phyloP scores from a whole-genome alignment of 176 grass and related monocot genomes.

The Saccharum spontaneum region DNA sequence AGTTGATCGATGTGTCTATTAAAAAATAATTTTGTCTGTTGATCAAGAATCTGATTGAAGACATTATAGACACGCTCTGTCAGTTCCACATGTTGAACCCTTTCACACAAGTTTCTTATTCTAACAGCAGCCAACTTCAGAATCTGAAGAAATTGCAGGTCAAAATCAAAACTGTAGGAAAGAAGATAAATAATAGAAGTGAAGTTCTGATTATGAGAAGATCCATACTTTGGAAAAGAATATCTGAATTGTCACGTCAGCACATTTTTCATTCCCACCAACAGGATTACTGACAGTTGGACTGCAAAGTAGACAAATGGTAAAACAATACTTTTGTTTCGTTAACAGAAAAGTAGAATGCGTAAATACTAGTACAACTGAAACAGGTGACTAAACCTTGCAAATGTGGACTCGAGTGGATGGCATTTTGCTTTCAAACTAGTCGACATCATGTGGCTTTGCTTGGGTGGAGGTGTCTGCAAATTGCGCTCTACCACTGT shows the following conservation, averaged over 20 bases:
- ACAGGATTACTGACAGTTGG: conserved; percentile 65
- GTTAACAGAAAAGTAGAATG: conserved; percentile 26
- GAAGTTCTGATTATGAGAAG: conserved; percentile 32
- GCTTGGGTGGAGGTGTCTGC: conserved; percentile 72
- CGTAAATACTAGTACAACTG: conserved; percentile 10
- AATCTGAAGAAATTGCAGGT: conserved; percentile 54
- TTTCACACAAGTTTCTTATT: conserved; percentile 92
- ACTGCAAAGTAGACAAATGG: conserved; percentile 44
- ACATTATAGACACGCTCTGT: conserved; percentile 73
- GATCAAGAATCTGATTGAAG: conserved; percentile 76
- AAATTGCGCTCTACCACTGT: conserved; percentile 50
- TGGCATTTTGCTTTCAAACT: conserved; percentile 68
- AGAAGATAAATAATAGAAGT: conserved; percentile 23
- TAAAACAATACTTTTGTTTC: conserved; percentile 29
- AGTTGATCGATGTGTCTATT: conserved; percentile 91
- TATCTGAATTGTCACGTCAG: conserved; percentile 66
- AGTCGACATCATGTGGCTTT: conserved; percentile 42
- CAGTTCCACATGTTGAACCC: conserved; percentile 56
- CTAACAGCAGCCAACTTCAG: conserved; percentile 92
- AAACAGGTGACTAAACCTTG: conserved; percentile 61
- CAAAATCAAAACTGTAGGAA: conserved; percentile 32
- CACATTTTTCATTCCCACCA: conserved; percentile 71
- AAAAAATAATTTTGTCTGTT: conserved; percentile 81
- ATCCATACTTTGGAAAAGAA: conserved; percentile 79
- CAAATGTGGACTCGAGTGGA: conserved; percentile 81